Base-by-base conservation (phyloP, 306 rosid species). In the Castanea crenata region DNA sequence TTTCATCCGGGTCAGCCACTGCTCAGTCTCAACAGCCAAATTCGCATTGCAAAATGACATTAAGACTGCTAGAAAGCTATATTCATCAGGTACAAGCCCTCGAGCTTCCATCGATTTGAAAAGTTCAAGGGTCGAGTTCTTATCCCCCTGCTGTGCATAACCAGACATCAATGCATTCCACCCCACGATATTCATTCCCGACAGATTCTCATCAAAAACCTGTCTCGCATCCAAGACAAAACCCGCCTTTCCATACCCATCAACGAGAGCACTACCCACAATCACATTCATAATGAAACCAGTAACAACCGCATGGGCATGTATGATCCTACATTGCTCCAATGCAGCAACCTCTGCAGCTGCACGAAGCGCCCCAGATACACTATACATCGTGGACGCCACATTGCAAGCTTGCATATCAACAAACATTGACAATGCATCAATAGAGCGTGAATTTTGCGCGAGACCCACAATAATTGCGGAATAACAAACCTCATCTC, bases 141-240 rank as follows among this genome's bases (percentile, higher is more conserved):
- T 76, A 90, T 94, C 91, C 57, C 97, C 98, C 23, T 85, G 98
- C 58, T 87, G 97, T 0, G 97, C 97, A 79, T 92, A 92, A 70
- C 86, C 94, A 3, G 95, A 86, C 88, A 94, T 78, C 91, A 94
- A 83, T 4, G 97, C 93, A 80, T 94, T 94, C 94, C 97, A 94
- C 51, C 97, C 92, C 73, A 91, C 92, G 7, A 79, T 27, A 77
- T 90, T 90, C 93, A 88, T 86, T 62, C 27, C 49, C 5, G 18
- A 10, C 25, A 81, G 77, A 73, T 73, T 80, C 62, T 91, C 93
- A 52, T 88, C 82, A 76, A 94, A 94, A 55, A 91, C 82, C 82
- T 54, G 87, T 56, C 97, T 84, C 12, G 97, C 97, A 84, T 94
- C 94, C 18, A 34, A 8, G 46, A 86, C 88, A 77, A 92, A 63